A percentile compares a stretch with the other conserved stretches of the same genome.
phyloP scores from a whole-genome alignment of 495 filamentous ascomycete genomes.

The Cercophora newfieldiana region DNA sequence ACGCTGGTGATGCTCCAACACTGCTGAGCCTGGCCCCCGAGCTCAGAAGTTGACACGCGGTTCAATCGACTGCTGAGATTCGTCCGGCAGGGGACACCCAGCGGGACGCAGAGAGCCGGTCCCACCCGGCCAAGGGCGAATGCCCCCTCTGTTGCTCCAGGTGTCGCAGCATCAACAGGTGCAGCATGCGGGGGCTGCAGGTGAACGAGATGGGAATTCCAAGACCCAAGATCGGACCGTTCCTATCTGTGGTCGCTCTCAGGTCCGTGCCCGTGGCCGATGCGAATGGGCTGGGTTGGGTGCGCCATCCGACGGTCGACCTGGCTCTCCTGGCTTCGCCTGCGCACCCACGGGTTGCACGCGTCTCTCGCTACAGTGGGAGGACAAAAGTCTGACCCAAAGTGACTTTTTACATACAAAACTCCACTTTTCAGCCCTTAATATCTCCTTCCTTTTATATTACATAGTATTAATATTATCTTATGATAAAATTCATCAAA shows the following conservation, averaged over 20 bases:
- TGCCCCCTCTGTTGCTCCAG: neutral
- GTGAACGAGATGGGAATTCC: neutral
- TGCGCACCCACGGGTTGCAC: neutral
- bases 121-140: neutral
- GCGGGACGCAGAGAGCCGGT: neutral
- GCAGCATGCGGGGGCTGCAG: slow-evolving; percentile 2
- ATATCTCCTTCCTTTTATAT: too few species aligned
- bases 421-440: too few species aligned
- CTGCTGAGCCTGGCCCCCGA: neutral
- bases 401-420: too few species aligned
- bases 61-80: neutral
- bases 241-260: neutral
- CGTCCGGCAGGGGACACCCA: neutral
- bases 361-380: slow-evolving; percentile 1
- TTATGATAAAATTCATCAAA: too few species aligned
- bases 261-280: neutral
- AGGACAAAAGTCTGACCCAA: too few species aligned
- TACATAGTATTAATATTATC: too few species aligned
- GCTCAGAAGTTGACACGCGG: neutral
- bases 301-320: slow-evolving; percentile 26
- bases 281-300: neutral
- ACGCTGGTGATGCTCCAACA: neutral
- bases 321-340: slow-evolving; percentile 15
- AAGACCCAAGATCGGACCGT: slow-evolving; percentile 14
- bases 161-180: neutral